A percentile compares a stretch with the other conserved stretches of the same genome.
Evolutionary conservation across 176 grass and related monocot species (phyloP).

Genomic region (Pontederia crassipes): DNA sequence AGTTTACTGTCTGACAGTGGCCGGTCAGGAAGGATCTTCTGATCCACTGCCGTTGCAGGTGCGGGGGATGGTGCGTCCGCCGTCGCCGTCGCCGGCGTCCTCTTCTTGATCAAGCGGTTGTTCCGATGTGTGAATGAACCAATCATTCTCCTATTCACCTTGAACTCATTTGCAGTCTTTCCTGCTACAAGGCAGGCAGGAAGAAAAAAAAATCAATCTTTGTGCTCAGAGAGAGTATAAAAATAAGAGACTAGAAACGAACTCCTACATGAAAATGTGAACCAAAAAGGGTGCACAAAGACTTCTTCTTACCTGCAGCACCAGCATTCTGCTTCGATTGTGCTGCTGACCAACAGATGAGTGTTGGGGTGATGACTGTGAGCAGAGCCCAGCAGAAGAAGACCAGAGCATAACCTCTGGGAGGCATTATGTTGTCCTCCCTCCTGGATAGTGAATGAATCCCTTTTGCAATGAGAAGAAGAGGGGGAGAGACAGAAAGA

Average conservation of each 20-base stretch:
- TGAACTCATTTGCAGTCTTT: neutral
- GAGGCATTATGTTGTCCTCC: conserved; percentile 1
- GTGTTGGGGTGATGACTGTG: conserved; percentile 18
- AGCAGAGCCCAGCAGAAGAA: conserved; percentile 18
- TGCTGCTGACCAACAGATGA: conserved; percentile 14
- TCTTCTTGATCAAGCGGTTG: neutral
- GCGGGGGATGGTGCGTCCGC: neutral
- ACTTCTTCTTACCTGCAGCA: conserved; percentile 3
- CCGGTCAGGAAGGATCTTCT: too few species aligned
- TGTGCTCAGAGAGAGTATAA: too few species aligned
- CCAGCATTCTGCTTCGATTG: neutral
- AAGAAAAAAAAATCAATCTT: neutral
- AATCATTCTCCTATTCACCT: neutral
- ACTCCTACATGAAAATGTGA: neutral
- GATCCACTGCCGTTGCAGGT: neutral
- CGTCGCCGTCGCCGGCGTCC: neutral
- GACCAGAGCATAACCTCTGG: conserved; percentile 17
- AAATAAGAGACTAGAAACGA: too few species aligned
- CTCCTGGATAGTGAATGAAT: too few species aligned
- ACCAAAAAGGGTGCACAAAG: neutral
- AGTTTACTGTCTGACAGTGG: too few species aligned
- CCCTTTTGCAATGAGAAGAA: too few species aligned
- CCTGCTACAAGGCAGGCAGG: neutral
- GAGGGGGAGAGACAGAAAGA: too few species aligned
- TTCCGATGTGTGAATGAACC: neutral